These are phyloP conservation scores for Cephalotrichum gorgonifer DNA, from an alignment of 2,329 filamentous ascomycete species.

Conservation along the genomic window DNA sequence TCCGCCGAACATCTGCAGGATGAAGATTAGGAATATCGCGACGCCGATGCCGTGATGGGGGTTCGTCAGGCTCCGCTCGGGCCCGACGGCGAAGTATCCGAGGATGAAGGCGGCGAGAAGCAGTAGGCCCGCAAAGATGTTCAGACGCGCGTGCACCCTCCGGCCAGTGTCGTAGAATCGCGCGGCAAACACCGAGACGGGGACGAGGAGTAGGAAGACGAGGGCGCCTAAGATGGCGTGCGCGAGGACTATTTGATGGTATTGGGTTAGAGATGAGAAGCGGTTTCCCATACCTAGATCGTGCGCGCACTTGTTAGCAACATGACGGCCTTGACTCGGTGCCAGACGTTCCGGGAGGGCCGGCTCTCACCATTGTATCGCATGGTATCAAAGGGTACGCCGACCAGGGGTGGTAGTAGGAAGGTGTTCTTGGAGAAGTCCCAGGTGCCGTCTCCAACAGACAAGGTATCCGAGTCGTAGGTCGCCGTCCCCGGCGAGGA, in stretches of 20 bases:
- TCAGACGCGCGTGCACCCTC: constrained; percentile 63
- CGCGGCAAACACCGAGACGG: constrained; percentile 61
- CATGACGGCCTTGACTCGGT: not conserved
- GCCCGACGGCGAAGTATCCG: constrained; percentile 70
- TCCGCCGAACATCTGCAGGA: constrained; percentile 62
- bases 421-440: constrained; percentile 68
- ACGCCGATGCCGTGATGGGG: constrained; percentile 79
- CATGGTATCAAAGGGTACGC: constrained; percentile 72
- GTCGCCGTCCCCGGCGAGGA: constrained; percentile 62
- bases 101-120: constrained; percentile 63
- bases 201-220: constrained; percentile 65
- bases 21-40: constrained; percentile 63
- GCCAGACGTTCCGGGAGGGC: not conserved
- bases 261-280: constrained; percentile 58
- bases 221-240: constrained; percentile 65
- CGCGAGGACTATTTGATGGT: constrained; percentile 58
- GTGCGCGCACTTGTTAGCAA: constrained; percentile 5
- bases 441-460: constrained; percentile 77
- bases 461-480: constrained; percentile 65
- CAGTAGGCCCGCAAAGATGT: constrained; percentile 58
- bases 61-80: constrained; percentile 61
- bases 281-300: constrained; percentile 70
- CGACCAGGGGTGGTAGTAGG: constrained; percentile 65
- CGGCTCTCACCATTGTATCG: constrained; percentile 62
- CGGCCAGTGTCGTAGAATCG: constrained; percentile 61